Percentiles rank a stretch among this genome's conserved stretches.
Conservation (phyloP, 306 rosid species). For the Pueraria montana region DNA sequence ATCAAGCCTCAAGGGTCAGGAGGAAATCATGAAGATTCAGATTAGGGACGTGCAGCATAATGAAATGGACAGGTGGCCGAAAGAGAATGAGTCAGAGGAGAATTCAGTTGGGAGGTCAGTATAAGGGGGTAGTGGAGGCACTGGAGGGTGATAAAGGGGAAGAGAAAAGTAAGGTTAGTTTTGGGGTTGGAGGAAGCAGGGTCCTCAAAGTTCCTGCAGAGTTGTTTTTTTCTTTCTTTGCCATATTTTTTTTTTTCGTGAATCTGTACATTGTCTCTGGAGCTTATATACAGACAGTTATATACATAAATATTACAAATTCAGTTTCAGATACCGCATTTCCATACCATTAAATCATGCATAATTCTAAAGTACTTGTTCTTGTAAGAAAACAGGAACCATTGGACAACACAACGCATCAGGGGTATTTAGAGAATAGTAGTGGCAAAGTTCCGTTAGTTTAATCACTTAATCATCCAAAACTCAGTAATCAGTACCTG, state of each 20-base stretch:
- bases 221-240: not conserved
- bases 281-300: not conserved
- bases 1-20: not conserved
- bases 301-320: too few relatives aligned
- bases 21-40: not conserved
- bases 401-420: slow-evolving; percentile 17
- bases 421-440: slow-evolving; percentile 13
- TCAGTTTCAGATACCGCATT: too few relatives aligned
- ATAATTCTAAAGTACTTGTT: too few relatives aligned
- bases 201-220: not conserved
- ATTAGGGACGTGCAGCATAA: not conserved
- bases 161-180: not conserved
- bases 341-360: too few relatives aligned
- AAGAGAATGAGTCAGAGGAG: not conserved
- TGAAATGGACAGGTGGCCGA: not conserved
- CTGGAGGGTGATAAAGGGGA: not conserved
- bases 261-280: not conserved
- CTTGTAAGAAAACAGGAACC: not conserved
- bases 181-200: not conserved
- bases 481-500: not conserved
- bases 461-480: slow-evolving; percentile 27
- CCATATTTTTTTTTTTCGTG: not conserved
- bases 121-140: not conserved
- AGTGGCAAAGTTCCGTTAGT: slow-evolving; percentile 23
- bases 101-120: not conserved